These are phyloP conservation scores for Kluyveromyces nonfermentans DNA, from an alignment of 805 yeast genomes.

Conservation along the genomic window DNA sequence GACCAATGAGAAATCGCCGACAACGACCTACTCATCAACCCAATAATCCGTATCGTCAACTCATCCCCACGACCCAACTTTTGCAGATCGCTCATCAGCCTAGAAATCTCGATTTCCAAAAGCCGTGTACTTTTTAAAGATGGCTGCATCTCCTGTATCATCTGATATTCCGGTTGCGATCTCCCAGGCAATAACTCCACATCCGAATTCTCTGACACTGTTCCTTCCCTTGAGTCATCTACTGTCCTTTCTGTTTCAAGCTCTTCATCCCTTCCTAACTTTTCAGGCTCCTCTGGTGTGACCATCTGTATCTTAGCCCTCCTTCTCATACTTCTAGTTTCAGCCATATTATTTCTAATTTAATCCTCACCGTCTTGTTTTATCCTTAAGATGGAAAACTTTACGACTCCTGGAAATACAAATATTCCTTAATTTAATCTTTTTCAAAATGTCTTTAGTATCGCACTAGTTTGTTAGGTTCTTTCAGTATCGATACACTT, in stretches of 20 bases:
- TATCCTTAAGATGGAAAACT: neutral
- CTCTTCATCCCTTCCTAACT: neutral
- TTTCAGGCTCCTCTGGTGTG: constrained; percentile 9
- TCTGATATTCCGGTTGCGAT: neutral
- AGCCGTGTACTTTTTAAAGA: constrained; percentile 18
- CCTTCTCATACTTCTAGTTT: neutral
- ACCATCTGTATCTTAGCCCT: constrained; percentile 1
- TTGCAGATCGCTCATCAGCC: constrained; percentile 13
- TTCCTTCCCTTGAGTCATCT: neutral
- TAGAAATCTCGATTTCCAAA: constrained; percentile 15
- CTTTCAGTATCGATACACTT: too few species aligned
- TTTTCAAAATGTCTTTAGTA: too few species aligned
- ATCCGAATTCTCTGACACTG: neutral
- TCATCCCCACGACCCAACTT: constrained; percentile 8
- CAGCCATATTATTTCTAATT: neutral
- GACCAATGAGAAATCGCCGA: constrained; percentile 27
- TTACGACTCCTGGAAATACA: too few species aligned
- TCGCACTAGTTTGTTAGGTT: too few species aligned
- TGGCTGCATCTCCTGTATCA: constrained; percentile 5
- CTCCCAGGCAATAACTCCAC: neutral
- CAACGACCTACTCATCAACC: constrained; percentile 19
- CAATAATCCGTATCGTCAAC: constrained; percentile 10
- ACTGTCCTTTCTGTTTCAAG: neutral
- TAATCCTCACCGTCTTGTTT: neutral
- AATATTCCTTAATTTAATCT: too few species aligned